phyloP scores from a whole-genome alignment of 1,139 yeast genomes.

The Zygotorulaspora mrakii region DNA sequence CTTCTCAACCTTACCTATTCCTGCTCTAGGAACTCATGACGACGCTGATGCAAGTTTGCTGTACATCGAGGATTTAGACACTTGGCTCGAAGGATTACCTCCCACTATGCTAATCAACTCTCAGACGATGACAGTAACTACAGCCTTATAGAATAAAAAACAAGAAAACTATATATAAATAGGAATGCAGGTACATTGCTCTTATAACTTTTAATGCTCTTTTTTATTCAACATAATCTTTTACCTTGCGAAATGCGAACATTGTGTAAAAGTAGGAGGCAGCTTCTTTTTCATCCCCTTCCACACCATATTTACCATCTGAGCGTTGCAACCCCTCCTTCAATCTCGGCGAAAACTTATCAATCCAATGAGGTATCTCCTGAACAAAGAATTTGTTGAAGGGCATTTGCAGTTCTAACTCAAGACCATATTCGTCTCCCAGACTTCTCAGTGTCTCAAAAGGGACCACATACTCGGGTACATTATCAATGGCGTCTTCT shows the following conservation, averaged over 20 bases:
- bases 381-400: slow-evolving; percentile 80
- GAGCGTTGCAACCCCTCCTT: slow-evolving; percentile 65
- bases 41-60: slow-evolving; percentile 65
- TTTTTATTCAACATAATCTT: slow-evolving; percentile 23
- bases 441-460: slow-evolving; percentile 79
- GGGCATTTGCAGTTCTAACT: slow-evolving; percentile 66
- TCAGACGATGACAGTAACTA: slow-evolving; percentile 92
- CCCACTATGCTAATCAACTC: slow-evolving; percentile 80
- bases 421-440: slow-evolving; percentile 80
- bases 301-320: slow-evolving; percentile 83
- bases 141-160: slow-evolving; percentile 52
- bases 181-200: slow-evolving; percentile 8
- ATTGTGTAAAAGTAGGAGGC: slow-evolving; percentile 47
- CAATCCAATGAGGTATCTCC: slow-evolving; percentile 66
- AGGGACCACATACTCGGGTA: slow-evolving; percentile 97
- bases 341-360: slow-evolving; percentile 57
- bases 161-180: slow-evolving; percentile 1
- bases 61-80: slow-evolving; percentile 69
- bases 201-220: slow-evolving; percentile 2
- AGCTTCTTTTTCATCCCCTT: slow-evolving; percentile 90
- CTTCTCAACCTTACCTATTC: slow-evolving; percentile 87
- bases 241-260: slow-evolving; percentile 37
- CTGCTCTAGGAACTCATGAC: slow-evolving; percentile 74
- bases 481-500: slow-evolving; percentile 92
- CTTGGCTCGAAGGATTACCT: slow-evolving; percentile 79